phyloP scores from a whole-genome alignment of 2,329 filamentous ascomycete genomes.

The Pyricularia grisea region DNA sequence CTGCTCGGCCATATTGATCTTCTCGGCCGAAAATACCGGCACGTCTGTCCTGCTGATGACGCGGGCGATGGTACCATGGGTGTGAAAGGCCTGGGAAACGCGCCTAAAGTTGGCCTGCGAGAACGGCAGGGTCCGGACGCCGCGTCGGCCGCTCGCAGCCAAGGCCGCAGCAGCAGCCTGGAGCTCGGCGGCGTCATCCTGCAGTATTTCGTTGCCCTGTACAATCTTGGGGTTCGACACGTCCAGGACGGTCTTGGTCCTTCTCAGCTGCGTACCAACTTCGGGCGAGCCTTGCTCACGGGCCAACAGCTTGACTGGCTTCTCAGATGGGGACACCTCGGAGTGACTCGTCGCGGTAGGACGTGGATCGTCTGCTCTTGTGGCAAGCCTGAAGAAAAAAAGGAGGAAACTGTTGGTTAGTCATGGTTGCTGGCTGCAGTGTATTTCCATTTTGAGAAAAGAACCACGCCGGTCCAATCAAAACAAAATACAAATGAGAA shows the following conservation, averaged over 20 bases:
- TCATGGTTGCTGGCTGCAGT: too few relatives aligned
- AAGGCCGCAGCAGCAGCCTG: not conserved
- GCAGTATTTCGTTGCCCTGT: not conserved
- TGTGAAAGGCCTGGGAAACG: slow-evolving; percentile 11
- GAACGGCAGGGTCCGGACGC: slow-evolving; percentile 14
- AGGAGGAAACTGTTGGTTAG: too few relatives aligned
- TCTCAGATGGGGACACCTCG: too few relatives aligned
- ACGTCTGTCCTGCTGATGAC: slow-evolving; percentile 15
- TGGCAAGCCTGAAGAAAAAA: too few relatives aligned
- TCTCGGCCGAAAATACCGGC: slow-evolving; percentile 12
- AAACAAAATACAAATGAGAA: too few relatives aligned
- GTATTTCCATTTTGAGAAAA: too few relatives aligned
- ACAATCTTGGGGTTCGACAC: too few relatives aligned
- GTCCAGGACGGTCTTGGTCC: not conserved
- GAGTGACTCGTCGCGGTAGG: too few relatives aligned
- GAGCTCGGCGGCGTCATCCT: not conserved
- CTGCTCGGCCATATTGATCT: slow-evolving; percentile 7
- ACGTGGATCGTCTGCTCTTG: too few relatives aligned
- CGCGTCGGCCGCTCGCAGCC: not conserved
- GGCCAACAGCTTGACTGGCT: too few relatives aligned
- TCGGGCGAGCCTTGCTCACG: too few relatives aligned
- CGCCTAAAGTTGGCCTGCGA: slow-evolving; percentile 9
- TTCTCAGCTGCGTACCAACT: not conserved
- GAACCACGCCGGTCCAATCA: too few relatives aligned
- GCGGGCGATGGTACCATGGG: slow-evolving; percentile 32